These are phyloP conservation scores for Salix dunnii DNA, from an alignment of 345 rosid genomes.

Conservation along the genomic window DNA sequence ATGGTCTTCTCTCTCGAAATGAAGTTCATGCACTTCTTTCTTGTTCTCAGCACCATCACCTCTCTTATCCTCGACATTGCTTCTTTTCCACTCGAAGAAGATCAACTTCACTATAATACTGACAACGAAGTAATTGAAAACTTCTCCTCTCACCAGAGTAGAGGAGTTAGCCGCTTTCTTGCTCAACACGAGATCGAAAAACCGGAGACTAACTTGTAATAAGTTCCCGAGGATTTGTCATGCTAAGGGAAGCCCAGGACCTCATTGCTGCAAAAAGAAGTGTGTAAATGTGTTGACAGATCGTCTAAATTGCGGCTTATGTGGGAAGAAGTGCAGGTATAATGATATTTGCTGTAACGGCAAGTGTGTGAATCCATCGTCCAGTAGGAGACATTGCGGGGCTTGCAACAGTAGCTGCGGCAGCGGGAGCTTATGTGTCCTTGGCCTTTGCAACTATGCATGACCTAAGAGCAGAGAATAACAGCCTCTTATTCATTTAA, in stretches of 20 bases:
- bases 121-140: no score
- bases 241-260: constrained; percentile 34
- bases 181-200: not conserved
- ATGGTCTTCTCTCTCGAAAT: no score
- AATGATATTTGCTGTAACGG: constrained; percentile 38
- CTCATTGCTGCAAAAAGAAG: constrained; percentile 35
- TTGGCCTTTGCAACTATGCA: constrained; percentile 41
- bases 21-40: no score
- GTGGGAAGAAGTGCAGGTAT: constrained; percentile 43
- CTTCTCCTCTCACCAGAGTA: no score
- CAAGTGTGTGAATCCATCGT: constrained; percentile 36
- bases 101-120: no score
- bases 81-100: no score
- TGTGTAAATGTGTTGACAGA: constrained; percentile 26
- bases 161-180: not conserved
- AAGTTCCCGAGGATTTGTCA: constrained; percentile 19
- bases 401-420: constrained; percentile 28
- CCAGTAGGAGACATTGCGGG: constrained; percentile 30
- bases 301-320: constrained; percentile 34
- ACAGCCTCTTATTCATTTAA: no score
- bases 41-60: no score
- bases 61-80: no score
- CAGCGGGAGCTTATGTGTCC: constrained; percentile 29
- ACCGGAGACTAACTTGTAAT: constrained; percentile 4
- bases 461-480: not conserved